phyloP scores from a whole-genome alignment of 1,284 basidiomycete species.

The Naganishia albida region DNA sequence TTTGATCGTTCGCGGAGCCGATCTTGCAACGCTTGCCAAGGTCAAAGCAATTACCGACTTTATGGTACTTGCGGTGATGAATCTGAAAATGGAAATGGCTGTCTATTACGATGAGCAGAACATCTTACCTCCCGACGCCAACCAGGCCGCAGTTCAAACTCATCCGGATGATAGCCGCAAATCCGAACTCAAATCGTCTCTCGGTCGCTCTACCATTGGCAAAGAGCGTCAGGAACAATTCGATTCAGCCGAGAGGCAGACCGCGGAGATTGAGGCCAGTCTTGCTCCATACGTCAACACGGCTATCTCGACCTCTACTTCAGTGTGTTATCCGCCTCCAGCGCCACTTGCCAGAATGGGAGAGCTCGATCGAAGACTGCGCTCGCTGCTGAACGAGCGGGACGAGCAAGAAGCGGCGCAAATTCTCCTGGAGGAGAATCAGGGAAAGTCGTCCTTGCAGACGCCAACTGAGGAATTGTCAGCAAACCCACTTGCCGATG shows the following conservation, averaged over 20 bases:
- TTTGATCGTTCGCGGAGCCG: conserved; percentile 86
- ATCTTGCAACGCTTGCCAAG: conserved; percentile 72
- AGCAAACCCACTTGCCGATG: background rate
- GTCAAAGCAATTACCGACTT: conserved; percentile 92
- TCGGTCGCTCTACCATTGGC: conserved; percentile 1
- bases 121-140: conserved; percentile 62
- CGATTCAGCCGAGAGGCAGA: conserved; percentile 40
- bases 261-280: conserved; percentile 63
- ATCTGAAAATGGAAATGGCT: conserved; percentile 90
- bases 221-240: conserved; percentile 28
- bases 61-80: conserved; percentile 80
- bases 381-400: conserved; percentile 68
- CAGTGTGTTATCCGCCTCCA: conserved; percentile 84
- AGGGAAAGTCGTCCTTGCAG: conserved; percentile 34
- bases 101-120: conserved; percentile 92
- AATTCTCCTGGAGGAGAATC: conserved; percentile 70
- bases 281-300: conserved; percentile 78
- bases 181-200: conserved; percentile 1
- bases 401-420: conserved; percentile 71
- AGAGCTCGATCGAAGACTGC: conserved; percentile 73
- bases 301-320: conserved; percentile 86
- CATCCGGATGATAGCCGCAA: background rate
- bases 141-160: background rate
- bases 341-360: conserved; percentile 83
- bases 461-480: conserved; percentile 19